Evolutionary conservation across 2,329 filamentous ascomycete species (phyloP).

Genomic region (Coniochaeta ligniaria): DNA sequence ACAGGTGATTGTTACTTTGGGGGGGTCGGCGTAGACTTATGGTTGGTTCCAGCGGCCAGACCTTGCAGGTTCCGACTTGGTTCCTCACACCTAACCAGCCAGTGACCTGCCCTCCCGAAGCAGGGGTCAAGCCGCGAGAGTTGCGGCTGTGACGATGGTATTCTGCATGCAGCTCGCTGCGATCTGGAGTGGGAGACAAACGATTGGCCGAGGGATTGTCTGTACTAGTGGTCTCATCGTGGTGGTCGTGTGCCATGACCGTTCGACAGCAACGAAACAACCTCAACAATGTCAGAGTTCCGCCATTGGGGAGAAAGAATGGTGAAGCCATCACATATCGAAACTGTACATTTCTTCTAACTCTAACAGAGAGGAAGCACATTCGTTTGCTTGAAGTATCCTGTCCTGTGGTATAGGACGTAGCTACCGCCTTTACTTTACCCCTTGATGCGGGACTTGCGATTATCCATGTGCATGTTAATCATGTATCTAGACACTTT

Average conservation of each 20-base stretch:
- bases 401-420: no score
- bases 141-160: background rate
- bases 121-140: background rate
- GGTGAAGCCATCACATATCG: no score
- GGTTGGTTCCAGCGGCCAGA: background rate
- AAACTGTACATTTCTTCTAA: no score
- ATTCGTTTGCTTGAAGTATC: no score
- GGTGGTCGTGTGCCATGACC: background rate
- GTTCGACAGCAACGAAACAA: background rate
- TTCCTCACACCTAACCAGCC: background rate
- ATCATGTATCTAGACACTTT: background rate
- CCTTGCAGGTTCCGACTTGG: background rate
- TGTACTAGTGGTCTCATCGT: background rate
- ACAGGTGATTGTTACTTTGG: background rate
- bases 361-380: no score
- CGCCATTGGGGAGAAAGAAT: background rate
- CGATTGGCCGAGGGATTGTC: background rate
- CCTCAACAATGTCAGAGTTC: background rate
- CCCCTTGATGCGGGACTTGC: background rate
- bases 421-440: no score
- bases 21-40: background rate
- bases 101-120: background rate
- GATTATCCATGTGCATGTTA: background rate
- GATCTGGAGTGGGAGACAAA: background rate
- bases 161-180: background rate